Evolutionary conservation across 805 yeast species (phyloP), one percentile per base, ranked within the genome.

Genomic region (Candida taoyuanica): DNA sequence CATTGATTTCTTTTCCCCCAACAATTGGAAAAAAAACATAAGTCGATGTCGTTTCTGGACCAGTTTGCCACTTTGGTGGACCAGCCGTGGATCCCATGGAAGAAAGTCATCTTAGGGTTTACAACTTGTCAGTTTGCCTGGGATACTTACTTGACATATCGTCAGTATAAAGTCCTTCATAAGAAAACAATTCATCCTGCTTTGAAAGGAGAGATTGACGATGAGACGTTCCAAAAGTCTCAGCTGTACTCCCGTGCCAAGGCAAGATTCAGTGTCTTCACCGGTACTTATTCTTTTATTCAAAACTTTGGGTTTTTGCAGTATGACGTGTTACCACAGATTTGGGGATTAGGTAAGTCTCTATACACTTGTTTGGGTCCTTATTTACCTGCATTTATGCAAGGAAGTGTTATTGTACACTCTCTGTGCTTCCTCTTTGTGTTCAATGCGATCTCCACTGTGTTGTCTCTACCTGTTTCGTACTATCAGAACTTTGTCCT

Each of bases 401-500:
- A 64, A 19, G 68, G 73, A 20, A 84, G 91, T 19, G 66, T 75
- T 24, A 76, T 85, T 53, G 72, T 85, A 14, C 91, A 84, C 49
- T 80, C 94, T 27, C 64, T 88, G 39, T 73, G 78, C 44, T 80
- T 85, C 54, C 61, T 78, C 49, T 64, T 76, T 30, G 68, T 70
- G 18, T 65, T 76, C 52, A 65, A 77, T 23, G 37, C 68, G 17
- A 43, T 79, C 31, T 67, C 80, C 7, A 66, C 80, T 3, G 35
- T 86, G 3, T 42, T 78, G 21, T 68, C 75, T 3, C 58, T 84
- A 38, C 98, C 98, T 4, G 56, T 80, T 17, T 69, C 79, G 8
- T 79, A 83, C 59, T 89, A 88, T 63, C 67, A 74, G 41, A 82
- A 83, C 52, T 93, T 93, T 65, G 89, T 88, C 13, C 70, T 93